Conservation (phyloP, 2,329 filamentous ascomycete species). For the Calycina herbarum region DNA sequence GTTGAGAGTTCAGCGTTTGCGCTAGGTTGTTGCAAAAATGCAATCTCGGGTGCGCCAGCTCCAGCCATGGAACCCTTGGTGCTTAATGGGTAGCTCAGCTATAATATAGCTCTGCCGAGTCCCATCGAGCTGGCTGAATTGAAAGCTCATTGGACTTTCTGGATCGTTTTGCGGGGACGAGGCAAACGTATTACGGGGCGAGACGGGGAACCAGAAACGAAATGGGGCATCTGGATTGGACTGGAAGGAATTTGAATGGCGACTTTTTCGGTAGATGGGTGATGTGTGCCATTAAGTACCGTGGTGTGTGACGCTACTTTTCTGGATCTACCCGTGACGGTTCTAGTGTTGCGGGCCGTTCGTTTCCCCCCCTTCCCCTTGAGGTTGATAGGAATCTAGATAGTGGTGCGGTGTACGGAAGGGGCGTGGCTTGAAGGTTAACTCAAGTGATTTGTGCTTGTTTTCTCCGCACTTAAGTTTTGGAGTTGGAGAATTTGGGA, state of each 20-base stretch:
- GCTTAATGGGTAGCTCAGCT: too few relatives aligned
- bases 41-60: too few relatives aligned
- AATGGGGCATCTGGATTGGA: background rate
- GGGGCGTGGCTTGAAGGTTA: background rate
- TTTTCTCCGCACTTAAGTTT: too few relatives aligned
- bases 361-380: background rate
- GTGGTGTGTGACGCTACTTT: background rate
- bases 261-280: background rate
- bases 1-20: too few relatives aligned
- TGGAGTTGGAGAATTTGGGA: too few relatives aligned
- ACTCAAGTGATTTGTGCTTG: background rate
- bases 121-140: too few relatives aligned
- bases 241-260: background rate
- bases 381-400: background rate
- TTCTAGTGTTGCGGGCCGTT: constrained; percentile 1
- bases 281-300: background rate
- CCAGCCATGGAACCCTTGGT: too few relatives aligned
- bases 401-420: background rate
- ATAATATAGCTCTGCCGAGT: too few relatives aligned
- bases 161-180: too few relatives aligned
- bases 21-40: too few relatives aligned
- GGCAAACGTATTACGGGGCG: too few relatives aligned
- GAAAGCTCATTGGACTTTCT: too few relatives aligned
- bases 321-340: background rate
- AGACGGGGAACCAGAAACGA: background rate